Evolutionary conservation across 1,284 basidiomycete species (phyloP), one percentile per base, ranked within the genome.

Genomic region (Cerioporus squamosus): DNA sequence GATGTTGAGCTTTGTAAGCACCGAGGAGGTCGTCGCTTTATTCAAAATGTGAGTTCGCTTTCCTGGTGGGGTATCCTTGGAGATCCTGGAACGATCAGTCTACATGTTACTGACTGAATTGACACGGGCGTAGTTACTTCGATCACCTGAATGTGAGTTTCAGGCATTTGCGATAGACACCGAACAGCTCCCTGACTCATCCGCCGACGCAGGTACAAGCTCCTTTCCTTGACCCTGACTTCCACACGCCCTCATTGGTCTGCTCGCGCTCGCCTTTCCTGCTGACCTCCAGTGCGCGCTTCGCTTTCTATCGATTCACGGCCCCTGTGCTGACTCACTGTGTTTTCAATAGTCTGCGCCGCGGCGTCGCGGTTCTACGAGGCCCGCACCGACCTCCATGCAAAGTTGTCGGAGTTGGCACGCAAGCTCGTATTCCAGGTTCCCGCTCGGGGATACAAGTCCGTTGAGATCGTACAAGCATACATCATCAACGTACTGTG

Each of bases 341-440:
- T n/a, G n/a, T n/a, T n/a, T 36, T 36, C 36, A 18, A 14, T 66
- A 95, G 91, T 99, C 61, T 98, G 95, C 72, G 91, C 97, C 2
- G 92, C 98, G 53, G 90, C 97, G 1, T 89, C 93, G 66, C 91
- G 94, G 70, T 98, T 95, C 75, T 97, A 98, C 73, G 81, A 84
- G 2, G 81, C 84, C 46, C 88, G 93, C 42, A 89, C 92, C 0
- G 95, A 97, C 39, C 81, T 98, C 20, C 93, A 98, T 66, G 76
- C 84, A 12, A 85, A 86, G 57, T 83, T 98, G 45, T 87, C 93
- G 1, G 90, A 92, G 31, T 82, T 96, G 38, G 91, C 93, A 2
- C 93, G 94, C 71, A 93, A 95, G 66, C 84, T 98, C n/a, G 93
- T 96, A 0, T 98, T 97, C 71, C 89, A 85, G 62, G 92, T 96